Percentiles rank a stretch among this genome's conserved stretches.
phyloP scores from a whole-genome alignment of 257 asterid species.

The Nicotiana knightiana region DNA sequence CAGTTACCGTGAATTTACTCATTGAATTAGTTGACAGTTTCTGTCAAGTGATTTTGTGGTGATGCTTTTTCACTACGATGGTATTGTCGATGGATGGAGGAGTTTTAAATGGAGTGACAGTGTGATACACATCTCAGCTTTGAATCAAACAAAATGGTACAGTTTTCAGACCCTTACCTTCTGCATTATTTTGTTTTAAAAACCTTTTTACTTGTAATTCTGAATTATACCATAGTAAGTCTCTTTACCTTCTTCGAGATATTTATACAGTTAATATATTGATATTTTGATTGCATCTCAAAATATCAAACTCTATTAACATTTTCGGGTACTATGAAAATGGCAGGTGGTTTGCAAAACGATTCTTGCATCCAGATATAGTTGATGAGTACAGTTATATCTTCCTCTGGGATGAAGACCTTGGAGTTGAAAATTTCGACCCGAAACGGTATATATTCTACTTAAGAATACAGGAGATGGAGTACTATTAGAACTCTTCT shows the following conservation, averaged over 20 bases:
- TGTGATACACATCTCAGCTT: conserved; percentile 61
- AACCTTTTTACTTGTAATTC: not conserved
- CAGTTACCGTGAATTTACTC: not conserved
- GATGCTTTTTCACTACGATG: conserved; percentile 94
- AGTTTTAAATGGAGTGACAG: conserved; percentile 52
- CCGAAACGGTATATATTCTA: conserved; percentile 38
- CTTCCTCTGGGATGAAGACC: conserved; percentile 83
- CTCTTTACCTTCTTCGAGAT: not conserved
- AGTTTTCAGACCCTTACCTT: not conserved
- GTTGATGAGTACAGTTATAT: conserved; percentile 53
- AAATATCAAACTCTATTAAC: not conserved
- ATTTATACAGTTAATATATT: too few relatives aligned
- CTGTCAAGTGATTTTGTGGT: conserved; percentile 53
- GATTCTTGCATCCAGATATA: conserved; percentile 75
- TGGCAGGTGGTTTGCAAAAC: conserved; percentile 80
- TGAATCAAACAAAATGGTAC: conserved; percentile 88
- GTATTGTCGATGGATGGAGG: conserved; percentile 67
- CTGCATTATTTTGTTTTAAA: not conserved
- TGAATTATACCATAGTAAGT: too few relatives aligned
- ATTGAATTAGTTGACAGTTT: conserved; percentile 41
- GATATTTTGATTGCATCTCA: not conserved
- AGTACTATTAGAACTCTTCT: not conserved
- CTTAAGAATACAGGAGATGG: not conserved
- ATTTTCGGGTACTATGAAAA: not conserved
- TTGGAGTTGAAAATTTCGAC: conserved; percentile 72